These are phyloP conservation scores for Diaporthe eres DNA, from an alignment of 2,329 filamentous ascomycete species.

Conservation along the genomic window DNA sequence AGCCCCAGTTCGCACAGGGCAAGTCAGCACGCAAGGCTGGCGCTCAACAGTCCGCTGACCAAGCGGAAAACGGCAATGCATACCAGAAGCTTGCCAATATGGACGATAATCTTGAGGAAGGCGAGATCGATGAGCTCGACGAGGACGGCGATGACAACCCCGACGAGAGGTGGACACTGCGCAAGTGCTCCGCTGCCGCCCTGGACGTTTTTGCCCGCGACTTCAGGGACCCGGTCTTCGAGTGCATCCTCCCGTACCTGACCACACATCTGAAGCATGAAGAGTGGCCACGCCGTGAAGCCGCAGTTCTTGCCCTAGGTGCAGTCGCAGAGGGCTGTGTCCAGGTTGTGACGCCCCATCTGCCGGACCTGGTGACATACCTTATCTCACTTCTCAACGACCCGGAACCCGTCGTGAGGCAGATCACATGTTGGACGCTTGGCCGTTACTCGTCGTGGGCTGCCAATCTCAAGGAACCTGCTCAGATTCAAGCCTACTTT, in stretches of 20 bases:
- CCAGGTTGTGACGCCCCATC: constrained; percentile 87
- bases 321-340: constrained; percentile 97
- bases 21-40: constrained; percentile 69
- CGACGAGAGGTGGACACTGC: constrained; percentile 93
- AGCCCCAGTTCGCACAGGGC: constrained; percentile 88
- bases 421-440: constrained; percentile 98
- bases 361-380: constrained; percentile 91
- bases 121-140: constrained; percentile 83
- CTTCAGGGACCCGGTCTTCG: constrained; percentile 89
- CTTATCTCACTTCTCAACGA: constrained; percentile 89
- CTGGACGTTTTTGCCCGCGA: constrained; percentile 94
- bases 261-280: constrained; percentile 88
- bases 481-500: constrained; percentile 83
- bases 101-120: constrained; percentile 87
- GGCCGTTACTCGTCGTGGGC: constrained; percentile 96
- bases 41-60: constrained; percentile 64
- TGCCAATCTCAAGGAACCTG: constrained; percentile 76
- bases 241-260: constrained; percentile 92
- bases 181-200: constrained; percentile 96
- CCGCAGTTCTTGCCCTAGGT: constrained; percentile 92
- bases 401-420: constrained; percentile 88
- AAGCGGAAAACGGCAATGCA: constrained; percentile 66
- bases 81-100: constrained; percentile 70
- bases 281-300: constrained; percentile 94
- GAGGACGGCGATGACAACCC: constrained; percentile 85